phyloP scores from a whole-genome alignment of 805 yeast species.

The Monosporozyma siamensis region DNA sequence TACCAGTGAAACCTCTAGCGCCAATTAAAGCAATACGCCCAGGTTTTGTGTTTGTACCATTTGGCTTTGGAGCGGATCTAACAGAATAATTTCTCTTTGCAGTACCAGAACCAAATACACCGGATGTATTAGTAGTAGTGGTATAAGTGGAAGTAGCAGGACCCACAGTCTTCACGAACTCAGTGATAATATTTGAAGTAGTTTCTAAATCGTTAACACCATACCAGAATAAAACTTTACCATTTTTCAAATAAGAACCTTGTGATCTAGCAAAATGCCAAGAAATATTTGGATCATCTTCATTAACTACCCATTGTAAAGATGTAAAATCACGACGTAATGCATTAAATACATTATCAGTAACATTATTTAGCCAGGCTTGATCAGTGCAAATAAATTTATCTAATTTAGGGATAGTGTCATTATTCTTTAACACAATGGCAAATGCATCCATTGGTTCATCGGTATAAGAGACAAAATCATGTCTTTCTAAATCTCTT shows the following conservation, averaged over 20 bases:
- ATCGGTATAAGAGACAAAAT: slow-evolving; percentile 80
- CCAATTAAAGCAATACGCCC: slow-evolving; percentile 90
- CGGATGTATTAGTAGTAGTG: slow-evolving; percentile 26
- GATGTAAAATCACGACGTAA: slow-evolving; percentile 62
- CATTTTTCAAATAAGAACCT: slow-evolving; percentile 86
- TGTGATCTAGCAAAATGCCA: slow-evolving; percentile 92
- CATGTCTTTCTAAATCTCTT: slow-evolving; percentile 50
- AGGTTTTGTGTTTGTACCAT: slow-evolving; percentile 50
- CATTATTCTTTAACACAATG: slow-evolving; percentile 48
- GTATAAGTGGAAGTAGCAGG: slow-evolving; percentile 29
- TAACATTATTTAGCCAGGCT: slow-evolving; percentile 96
- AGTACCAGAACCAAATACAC: slow-evolving; percentile 39
- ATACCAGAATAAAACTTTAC: slow-evolving; percentile 89
- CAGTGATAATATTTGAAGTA: slow-evolving; percentile 53
- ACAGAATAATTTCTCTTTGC: slow-evolving; percentile 48
- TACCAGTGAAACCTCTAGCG: slow-evolving; percentile 97
- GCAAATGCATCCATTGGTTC: slow-evolving; percentile 94
- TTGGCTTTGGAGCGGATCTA: slow-evolving; percentile 49
- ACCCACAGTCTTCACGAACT: slow-evolving; percentile 33
- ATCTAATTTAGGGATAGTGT: slow-evolving; percentile 59
- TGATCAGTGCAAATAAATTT: slow-evolving; percentile 78
- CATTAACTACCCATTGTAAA: slow-evolving; percentile 83
- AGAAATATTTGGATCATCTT: slow-evolving; percentile 79
- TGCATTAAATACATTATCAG: slow-evolving; percentile 85
- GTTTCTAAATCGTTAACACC: slow-evolving; percentile 61